Conservation (phyloP, 306 rosid species). For the Pueraria montana region DNA sequence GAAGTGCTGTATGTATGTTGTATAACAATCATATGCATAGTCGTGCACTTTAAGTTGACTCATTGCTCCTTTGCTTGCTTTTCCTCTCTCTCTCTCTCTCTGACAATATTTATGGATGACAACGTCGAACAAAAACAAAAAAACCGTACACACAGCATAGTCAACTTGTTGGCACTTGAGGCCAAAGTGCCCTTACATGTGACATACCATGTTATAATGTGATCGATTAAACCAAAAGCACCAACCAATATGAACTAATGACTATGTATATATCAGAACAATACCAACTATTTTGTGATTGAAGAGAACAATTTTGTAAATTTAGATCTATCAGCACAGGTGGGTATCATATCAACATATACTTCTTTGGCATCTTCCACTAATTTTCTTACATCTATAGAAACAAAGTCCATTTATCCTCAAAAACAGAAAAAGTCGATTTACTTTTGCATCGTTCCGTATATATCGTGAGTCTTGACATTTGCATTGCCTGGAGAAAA, state of each 20-base stretch:
- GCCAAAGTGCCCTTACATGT: conserved; percentile 47
- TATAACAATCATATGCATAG: conserved; percentile 50
- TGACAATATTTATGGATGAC: conserved; percentile 44
- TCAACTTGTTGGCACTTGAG: conserved; percentile 53
- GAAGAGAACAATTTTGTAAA: neutral
- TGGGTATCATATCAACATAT: neutral
- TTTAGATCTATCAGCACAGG: neutral
- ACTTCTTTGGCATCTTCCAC: neutral
- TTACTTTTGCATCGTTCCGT: conserved; percentile 38
- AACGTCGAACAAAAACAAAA: conserved; percentile 48
- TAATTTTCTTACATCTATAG: neutral
- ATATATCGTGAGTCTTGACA: conserved; percentile 16
- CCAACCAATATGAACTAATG: neutral
- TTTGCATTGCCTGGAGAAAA: conserved; percentile 43
- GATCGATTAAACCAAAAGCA: conserved; percentile 20
- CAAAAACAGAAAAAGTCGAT: neutral
- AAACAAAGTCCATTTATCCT: conserved; percentile 15
- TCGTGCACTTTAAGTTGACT: conserved; percentile 54
- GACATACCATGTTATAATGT: neutral
- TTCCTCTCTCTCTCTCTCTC: conserved; percentile 22
- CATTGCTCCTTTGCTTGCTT: conserved; percentile 33
- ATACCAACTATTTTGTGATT: neutral
- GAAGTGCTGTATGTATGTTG: conserved; percentile 34
- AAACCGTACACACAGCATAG: conserved; percentile 51
- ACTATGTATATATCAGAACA: neutral